Percentiles rank a stretch among this genome's conserved stretches.
Conservation (phyloP, 2,329 filamentous ascomycete species). For the Tolypocladium pustulatum region DNA sequence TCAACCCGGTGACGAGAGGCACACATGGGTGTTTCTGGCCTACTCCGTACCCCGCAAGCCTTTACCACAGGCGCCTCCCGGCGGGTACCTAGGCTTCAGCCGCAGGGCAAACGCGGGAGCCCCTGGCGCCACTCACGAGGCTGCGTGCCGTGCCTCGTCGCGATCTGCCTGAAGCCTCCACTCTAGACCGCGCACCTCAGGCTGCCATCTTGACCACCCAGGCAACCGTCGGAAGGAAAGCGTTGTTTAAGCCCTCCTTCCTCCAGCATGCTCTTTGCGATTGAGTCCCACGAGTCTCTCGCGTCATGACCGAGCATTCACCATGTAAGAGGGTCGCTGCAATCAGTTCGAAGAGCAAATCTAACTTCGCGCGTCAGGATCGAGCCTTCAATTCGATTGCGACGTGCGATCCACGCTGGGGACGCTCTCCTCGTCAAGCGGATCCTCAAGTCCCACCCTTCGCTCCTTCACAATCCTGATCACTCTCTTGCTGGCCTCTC, state of each 20-base stretch:
- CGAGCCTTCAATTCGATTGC: slow-evolving; percentile 64
- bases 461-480: slow-evolving; percentile 70
- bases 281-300: not conserved
- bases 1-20: no score
- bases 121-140: not conserved
- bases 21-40: not conserved
- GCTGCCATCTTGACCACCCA: not conserved
- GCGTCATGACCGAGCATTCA: not conserved
- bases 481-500: slow-evolving; percentile 54
- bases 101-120: not conserved
- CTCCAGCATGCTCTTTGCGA: not conserved
- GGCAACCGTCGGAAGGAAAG: not conserved
- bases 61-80: not conserved
- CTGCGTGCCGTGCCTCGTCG: not conserved
- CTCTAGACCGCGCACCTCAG: not conserved
- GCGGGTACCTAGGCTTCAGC: not conserved
- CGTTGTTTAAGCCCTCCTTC: no score
- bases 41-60: not conserved
- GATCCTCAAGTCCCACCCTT: slow-evolving; percentile 63
- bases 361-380: slow-evolving; percentile 42
- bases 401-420: slow-evolving; percentile 70
- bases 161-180: not conserved
- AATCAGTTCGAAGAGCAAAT: not conserved
- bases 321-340: not conserved
- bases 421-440: slow-evolving; percentile 63